Evolutionary conservation across 176 grass and related monocot genomes (phyloP).

Genomic region (Canna indica): DNA sequence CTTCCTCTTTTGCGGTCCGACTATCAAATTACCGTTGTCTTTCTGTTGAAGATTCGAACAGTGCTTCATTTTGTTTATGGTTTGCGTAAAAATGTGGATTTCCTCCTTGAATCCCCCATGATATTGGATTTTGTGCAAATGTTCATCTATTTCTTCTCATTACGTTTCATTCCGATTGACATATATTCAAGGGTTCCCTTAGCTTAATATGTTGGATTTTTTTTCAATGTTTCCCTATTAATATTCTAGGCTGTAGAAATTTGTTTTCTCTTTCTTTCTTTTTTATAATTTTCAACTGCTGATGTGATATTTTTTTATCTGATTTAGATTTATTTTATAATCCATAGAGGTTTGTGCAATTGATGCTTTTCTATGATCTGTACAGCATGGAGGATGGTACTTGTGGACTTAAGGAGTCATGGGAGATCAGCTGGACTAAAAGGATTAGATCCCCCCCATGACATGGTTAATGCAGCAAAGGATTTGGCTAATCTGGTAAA

Average conservation of each 20-base stretch:
- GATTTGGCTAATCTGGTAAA: slow-evolving; percentile 79
- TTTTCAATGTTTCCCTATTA: too few relatives aligned
- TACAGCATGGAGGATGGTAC: slow-evolving; percentile 82
- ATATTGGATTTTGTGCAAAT: too few relatives aligned
- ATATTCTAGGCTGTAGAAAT: neutral
- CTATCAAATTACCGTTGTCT: too few relatives aligned
- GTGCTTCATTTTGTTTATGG: too few relatives aligned
- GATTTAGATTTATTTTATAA: neutral
- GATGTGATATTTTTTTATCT: neutral
- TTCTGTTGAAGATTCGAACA: too few relatives aligned
- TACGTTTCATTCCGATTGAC: too few relatives aligned
- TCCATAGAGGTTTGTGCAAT: neutral
- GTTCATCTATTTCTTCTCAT: too few relatives aligned
- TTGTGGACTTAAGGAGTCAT: slow-evolving; percentile 90
- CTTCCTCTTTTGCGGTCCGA: neutral
- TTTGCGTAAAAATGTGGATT: too few relatives aligned
- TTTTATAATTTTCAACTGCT: neutral
- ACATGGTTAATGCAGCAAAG: slow-evolving; percentile 46
- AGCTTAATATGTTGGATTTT: too few relatives aligned
- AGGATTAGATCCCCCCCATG: slow-evolving; percentile 41
- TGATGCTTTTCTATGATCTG: slow-evolving; percentile 3
- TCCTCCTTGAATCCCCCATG: too few relatives aligned
- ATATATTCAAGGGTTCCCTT: too few relatives aligned
- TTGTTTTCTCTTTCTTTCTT: neutral
- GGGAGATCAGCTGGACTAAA: slow-evolving; percentile 57